phyloP scores from a whole-genome alignment of 176 grass and related monocot species.

The Musa schizocarpa region DNA sequence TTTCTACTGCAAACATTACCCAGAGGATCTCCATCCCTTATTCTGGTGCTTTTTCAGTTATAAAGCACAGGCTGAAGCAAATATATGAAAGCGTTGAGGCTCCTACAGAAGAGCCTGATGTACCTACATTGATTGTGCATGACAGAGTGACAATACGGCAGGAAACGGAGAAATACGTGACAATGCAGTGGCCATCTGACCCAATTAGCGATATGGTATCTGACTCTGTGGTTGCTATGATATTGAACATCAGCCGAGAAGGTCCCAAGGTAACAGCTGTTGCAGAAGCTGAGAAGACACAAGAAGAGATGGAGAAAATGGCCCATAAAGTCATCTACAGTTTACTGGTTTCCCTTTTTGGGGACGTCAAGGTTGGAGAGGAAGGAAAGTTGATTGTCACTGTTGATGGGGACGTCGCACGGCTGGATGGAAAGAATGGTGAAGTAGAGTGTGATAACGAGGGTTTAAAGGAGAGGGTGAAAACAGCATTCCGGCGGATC shows the following conservation, averaged over 20 bases:
- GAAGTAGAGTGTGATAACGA: constrained; percentile 66
- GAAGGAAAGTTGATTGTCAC: constrained; percentile 66
- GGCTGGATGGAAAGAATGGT: constrained; percentile 56
- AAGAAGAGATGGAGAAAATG: constrained; percentile 67
- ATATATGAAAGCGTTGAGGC: constrained; percentile 84
- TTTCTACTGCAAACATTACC: constrained; percentile 79
- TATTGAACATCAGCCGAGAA: constrained; percentile 73
- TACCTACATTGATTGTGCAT: constrained; percentile 56
- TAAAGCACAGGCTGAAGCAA: constrained; percentile 81
- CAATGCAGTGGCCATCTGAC: constrained; percentile 73
- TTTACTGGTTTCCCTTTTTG: constrained; percentile 74
- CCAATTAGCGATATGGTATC: constrained; percentile 98
- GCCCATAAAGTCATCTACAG: constrained; percentile 52
- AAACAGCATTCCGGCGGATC: constrained; percentile 52
- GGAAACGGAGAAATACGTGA: constrained; percentile 73
- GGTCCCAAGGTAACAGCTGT: constrained; percentile 53
- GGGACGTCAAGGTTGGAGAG: constrained; percentile 64
- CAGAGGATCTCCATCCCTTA: constrained; percentile 70
- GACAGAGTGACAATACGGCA: constrained; percentile 51
- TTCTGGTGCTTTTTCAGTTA: constrained; percentile 70
- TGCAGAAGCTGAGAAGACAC: constrained; percentile 40
- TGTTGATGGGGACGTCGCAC: constrained; percentile 52
- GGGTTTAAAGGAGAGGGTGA: constrained; percentile 57
- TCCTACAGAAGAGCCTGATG: constrained; percentile 45
- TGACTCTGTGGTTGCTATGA: constrained; percentile 79